Percentiles rank a stretch among this genome's conserved stretches.
phyloP scores from a whole-genome alignment of 257 asterid genomes.

The Gentiana macrophylla region DNA sequence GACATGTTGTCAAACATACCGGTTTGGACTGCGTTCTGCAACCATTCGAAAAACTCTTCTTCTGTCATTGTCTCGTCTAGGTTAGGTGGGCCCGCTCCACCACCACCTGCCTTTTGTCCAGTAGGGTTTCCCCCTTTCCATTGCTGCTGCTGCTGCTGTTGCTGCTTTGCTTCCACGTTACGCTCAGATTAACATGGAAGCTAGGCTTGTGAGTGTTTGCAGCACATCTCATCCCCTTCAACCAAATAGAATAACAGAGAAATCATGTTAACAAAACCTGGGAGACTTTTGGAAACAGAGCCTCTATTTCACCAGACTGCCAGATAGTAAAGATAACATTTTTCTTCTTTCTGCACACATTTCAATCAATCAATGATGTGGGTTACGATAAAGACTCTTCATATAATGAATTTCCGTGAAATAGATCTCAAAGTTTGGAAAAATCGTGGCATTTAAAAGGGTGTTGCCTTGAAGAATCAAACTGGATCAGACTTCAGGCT shows the following conservation, averaged over 20 bases:
- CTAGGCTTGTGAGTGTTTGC: slow-evolving; percentile 82
- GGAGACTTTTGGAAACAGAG: too few relatives aligned
- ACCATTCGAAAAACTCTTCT: slow-evolving; percentile 84
- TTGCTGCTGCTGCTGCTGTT: slow-evolving; percentile 8
- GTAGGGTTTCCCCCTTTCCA: slow-evolving; percentile 37
- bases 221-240: slow-evolving; percentile 84
- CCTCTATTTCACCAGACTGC: too few relatives aligned
- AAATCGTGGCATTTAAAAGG: too few relatives aligned
- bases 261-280: too few relatives aligned
- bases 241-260: neutral
- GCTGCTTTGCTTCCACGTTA: slow-evolving; percentile 30
- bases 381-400: too few relatives aligned
- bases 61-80: slow-evolving; percentile 71
- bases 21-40: slow-evolving; percentile 63
- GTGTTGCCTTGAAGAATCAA: too few relatives aligned
- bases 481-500: too few relatives aligned
- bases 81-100: slow-evolving; percentile 45
- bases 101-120: slow-evolving; percentile 29
- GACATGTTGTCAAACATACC: slow-evolving; percentile 54
- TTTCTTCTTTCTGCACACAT: too few relatives aligned
- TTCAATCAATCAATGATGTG: too few relatives aligned
- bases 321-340: too few relatives aligned
- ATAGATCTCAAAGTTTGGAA: too few relatives aligned
- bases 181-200: slow-evolving; percentile 76
- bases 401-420: too few relatives aligned